phyloP scores from a whole-genome alignment of 2,329 filamentous ascomycete species.

The Cytospora schulzeri region DNA sequence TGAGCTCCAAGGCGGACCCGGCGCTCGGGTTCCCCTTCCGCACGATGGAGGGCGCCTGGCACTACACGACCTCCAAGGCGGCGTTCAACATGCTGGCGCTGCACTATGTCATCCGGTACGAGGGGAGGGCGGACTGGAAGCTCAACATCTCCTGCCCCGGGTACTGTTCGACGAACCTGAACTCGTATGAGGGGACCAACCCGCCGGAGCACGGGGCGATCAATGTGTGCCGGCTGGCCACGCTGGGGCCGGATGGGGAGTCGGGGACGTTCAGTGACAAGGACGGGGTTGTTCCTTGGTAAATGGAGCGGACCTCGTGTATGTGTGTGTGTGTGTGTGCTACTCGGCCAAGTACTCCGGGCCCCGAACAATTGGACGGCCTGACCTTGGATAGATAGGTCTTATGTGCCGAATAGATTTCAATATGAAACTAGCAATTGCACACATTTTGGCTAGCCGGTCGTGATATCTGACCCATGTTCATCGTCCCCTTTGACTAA shows the following conservation, averaged over 20 bases:
- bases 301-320: background rate
- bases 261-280: conserved; percentile 31
- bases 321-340: background rate
- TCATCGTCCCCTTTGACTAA: background rate
- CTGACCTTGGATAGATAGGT: background rate
- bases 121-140: conserved; percentile 33
- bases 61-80: conserved; percentile 35
- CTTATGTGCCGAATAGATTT: too few species aligned
- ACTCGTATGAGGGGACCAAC: conserved; percentile 24
- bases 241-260: conserved; percentile 31
- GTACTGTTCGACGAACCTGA: conserved; percentile 33
- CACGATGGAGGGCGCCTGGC: conserved; percentile 4
- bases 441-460: background rate
- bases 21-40: background rate
- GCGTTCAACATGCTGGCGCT: conserved; percentile 34
- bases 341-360: background rate
- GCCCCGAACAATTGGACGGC: background rate
- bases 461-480: background rate
- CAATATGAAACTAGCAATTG: background rate
- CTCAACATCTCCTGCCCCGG: conserved; percentile 35
- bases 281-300: conserved; percentile 30
- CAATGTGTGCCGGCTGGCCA: conserved; percentile 33
- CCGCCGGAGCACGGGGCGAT: conserved; percentile 31
- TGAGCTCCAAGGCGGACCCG: conserved; percentile 25
- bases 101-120: conserved; percentile 30